Conservation (phyloP, 2,329 filamentous ascomycete species). For the Apiospora koreana region DNA sequence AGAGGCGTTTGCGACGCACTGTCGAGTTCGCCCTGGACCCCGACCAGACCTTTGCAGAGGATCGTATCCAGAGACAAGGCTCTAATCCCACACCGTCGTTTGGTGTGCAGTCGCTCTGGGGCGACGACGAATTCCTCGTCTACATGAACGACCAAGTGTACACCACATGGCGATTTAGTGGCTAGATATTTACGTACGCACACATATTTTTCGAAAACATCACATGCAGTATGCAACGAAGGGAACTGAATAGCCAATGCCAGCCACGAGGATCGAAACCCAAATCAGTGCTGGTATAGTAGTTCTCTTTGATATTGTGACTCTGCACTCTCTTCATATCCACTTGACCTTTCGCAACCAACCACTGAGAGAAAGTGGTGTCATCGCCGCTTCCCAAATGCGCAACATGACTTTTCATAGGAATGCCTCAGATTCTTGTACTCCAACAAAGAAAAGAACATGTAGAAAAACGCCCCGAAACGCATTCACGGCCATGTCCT, state of each 20-base stretch:
- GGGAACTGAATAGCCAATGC: background rate
- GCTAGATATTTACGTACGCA: background rate
- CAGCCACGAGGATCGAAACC: background rate
- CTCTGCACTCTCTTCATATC: background rate
- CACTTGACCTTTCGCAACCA: background rate
- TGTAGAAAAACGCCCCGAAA: background rate
- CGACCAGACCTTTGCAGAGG: slow-evolving; percentile 13
- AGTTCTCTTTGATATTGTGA: slow-evolving; percentile 1
- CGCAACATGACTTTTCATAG: slow-evolving; percentile 10
- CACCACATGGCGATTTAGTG: slow-evolving; percentile 26
- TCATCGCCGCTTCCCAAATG: slow-evolving; percentile 3
- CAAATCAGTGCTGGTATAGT: background rate
- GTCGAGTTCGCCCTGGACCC: slow-evolving; percentile 22
- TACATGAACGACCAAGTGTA: slow-evolving; percentile 28
- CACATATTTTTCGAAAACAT: background rate
- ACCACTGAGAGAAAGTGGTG: background rate
- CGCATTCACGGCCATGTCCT: background rate
- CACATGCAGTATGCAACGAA: background rate
- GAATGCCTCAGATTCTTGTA: slow-evolving; percentile 5
- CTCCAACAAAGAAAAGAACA: slow-evolving; percentile 14
- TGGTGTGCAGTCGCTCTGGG: slow-evolving; percentile 1
- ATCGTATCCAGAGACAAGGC: slow-evolving; percentile 11
- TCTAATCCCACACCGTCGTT: slow-evolving; percentile 21
- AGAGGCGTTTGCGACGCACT: background rate
- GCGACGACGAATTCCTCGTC: slow-evolving; percentile 30